These are phyloP conservation scores for Plasmodium yoelii DNA, from an alignment of 169 alveolate species.

Conservation along the genomic window DNA sequence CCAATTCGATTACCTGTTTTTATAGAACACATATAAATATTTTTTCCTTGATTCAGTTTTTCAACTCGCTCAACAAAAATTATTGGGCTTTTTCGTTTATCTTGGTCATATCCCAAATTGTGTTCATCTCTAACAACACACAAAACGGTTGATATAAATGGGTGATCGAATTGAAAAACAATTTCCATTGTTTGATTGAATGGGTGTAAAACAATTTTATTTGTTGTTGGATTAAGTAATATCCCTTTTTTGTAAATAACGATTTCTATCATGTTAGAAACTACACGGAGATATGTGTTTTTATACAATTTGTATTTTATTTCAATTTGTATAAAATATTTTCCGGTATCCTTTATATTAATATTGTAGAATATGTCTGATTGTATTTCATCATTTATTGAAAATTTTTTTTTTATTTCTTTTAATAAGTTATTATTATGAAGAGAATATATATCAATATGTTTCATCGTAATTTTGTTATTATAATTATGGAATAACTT, in stretches of 20 bases:
- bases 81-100: neutral
- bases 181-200: constrained; percentile 31
- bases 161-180: constrained; percentile 29
- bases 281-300: constrained; percentile 17
- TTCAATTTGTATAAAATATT: constrained; percentile 63
- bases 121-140: constrained; percentile 27
- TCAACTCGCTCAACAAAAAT: constrained; percentile 6
- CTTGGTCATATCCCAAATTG: no score
- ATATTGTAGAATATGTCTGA: constrained; percentile 46
- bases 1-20: constrained; percentile 28
- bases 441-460: neutral
- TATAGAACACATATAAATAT: constrained; percentile 20
- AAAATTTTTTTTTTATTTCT: neutral
- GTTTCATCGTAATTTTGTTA: constrained; percentile 10
- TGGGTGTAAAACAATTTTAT: constrained; percentile 21
- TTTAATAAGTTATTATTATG: neutral
- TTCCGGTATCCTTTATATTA: constrained; percentile 10
- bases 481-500: constrained; percentile 27
- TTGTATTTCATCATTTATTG: neutral
- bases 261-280: constrained; percentile 23
- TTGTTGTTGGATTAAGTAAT: neutral
- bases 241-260: constrained; percentile 33
- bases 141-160: constrained; percentile 34
- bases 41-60: neutral
- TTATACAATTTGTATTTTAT: constrained; percentile 17